phyloP scores from a whole-genome alignment of 768 basidiomycete genomes.

The Collybia sp. region DNA sequence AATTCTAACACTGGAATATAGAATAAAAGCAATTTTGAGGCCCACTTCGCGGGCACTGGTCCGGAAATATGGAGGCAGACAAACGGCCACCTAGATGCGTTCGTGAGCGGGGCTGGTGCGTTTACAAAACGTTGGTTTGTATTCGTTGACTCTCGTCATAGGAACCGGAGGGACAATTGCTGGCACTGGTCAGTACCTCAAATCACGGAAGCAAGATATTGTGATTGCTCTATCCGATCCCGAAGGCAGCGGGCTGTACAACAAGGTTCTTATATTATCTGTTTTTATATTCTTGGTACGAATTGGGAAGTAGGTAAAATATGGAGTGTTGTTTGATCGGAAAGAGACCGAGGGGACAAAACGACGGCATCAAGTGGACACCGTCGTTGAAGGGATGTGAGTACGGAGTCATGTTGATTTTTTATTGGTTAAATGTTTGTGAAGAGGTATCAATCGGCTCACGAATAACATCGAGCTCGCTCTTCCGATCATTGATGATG shows the following conservation, averaged over 20 bases:
- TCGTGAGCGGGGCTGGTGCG: conserved; percentile 85
- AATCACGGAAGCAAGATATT: conserved; percentile 63
- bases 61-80: conserved; percentile 96
- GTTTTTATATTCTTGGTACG: too few species aligned
- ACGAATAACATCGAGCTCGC: conserved; percentile 89
- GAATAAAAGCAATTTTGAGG: conserved; percentile 88
- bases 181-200: conserved; percentile 77
- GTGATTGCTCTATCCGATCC: conserved; percentile 83
- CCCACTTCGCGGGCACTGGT: conserved; percentile 86
- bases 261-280: conserved; percentile 54
- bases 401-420: conserved; percentile 8
- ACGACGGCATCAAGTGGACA: conserved; percentile 91
- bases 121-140: conserved; percentile 1
- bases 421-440: conserved; percentile 1
- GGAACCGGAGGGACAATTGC: conserved; percentile 97
- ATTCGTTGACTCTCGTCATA: conserved; percentile 14
- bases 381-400: conserved; percentile 90
- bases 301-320: conserved; percentile 54
- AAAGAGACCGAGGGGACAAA: conserved; percentile 93
- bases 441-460: conserved; percentile 87
- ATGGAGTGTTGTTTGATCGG: conserved; percentile 93
- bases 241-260: conserved; percentile 91
- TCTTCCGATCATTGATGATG: conserved; percentile 82
- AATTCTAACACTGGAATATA: conserved; percentile 15
- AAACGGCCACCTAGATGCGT: conserved; percentile 74